phyloP scores from a whole-genome alignment of 2,329 filamentous ascomycete genomes.

The Colletotrichum orbiculare region DNA sequence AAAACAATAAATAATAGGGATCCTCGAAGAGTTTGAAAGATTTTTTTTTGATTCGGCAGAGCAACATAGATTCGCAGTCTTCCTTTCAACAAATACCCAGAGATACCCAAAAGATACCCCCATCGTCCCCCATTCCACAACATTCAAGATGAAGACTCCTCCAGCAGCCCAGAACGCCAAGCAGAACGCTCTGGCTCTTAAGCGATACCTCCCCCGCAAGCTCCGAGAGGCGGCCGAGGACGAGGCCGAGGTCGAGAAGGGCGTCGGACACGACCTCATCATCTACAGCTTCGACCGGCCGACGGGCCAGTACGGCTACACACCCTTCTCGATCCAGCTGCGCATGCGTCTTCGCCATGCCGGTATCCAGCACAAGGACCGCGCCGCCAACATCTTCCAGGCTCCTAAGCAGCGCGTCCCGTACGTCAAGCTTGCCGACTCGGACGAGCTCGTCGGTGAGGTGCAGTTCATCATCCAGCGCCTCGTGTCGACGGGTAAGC shows the following conservation, averaged over 20 bases:
- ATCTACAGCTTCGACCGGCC: slow-evolving; percentile 39
- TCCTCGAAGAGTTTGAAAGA: slow-evolving; percentile 3
- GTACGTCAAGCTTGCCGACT: slow-evolving; percentile 37
- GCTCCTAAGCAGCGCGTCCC: slow-evolving; percentile 39
- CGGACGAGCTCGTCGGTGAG: slow-evolving; percentile 39
- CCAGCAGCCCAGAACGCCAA: slow-evolving; percentile 34
- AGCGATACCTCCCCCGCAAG: slow-evolving; percentile 35
- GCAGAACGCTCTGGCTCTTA: slow-evolving; percentile 34
- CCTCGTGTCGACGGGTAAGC: slow-evolving; percentile 37
- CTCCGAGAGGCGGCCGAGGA: slow-evolving; percentile 34
- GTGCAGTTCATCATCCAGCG: slow-evolving; percentile 37
- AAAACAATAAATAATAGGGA: slow-evolving; percentile 36
- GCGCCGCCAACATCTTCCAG: slow-evolving; percentile 33
- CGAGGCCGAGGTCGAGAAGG: slow-evolving; percentile 36
- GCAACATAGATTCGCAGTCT: slow-evolving; percentile 31
- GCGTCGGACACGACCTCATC: slow-evolving; percentile 32
- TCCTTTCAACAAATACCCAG: slow-evolving; percentile 31
- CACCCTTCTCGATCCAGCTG: slow-evolving; percentile 39
- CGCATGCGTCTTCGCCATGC: slow-evolving; percentile 39
- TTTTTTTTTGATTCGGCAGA: neutral
- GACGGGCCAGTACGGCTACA: slow-evolving; percentile 36
- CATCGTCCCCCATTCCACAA: slow-evolving; percentile 19
- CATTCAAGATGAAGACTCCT: slow-evolving; percentile 29
- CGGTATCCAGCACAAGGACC: slow-evolving; percentile 37
- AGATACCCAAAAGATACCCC: slow-evolving; percentile 27